Evolutionary conservation across 1,284 basidiomycete species (phyloP), one percentile per base, ranked within the genome.

Genomic region (Volvariella surrecta): DNA sequence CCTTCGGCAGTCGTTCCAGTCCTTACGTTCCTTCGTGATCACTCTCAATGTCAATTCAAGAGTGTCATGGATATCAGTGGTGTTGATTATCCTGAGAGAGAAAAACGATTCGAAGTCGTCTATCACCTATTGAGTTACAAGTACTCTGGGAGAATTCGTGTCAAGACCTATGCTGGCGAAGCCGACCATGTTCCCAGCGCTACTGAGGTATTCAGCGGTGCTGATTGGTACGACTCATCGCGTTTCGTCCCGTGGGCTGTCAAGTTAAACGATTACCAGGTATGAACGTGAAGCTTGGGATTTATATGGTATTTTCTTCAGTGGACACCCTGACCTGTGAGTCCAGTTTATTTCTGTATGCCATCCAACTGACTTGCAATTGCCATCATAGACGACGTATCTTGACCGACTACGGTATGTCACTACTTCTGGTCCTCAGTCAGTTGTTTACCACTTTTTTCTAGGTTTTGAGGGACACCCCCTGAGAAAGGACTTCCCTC

Each of bases 201-300:
- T 15, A 73, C 79, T 3, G 76, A 76, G 17, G 53, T 98, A 19
- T 99, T 87, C 72, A 76, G 80, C 46, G 91, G 93, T 42, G 95
- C 96, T 16, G 91, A 99, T 62, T 99, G 96, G 96, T 91, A 28
- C 11, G 63, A 48, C 73, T 60, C 16, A 34, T 19, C n/a, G 18
- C 34, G 13, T 16, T 16, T 35, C n/a, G n/a, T n/a, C n/a, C n/a
- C n/a, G n/a, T 35, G 6, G 34, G 15, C 6, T 28, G 11, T 6
- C n/a, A 7, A n/a, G 34, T n/a, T n/a, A 24, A 53, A 42, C 48
- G 41, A 20, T 42, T 37, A 32, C n/a, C 37, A 88, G 84, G 84
- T 95, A 93, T 61, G 96, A 99, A 68, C 79, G 96, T 49, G 96
- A 99, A 65, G 85, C 91, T 24, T 99, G 93, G 90, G 96, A 99